Evolutionary conservation across 768 basidiomycete genomes (phyloP), one percentile per base, ranked within the genome.

Genomic region (Suillus sp.): DNA sequence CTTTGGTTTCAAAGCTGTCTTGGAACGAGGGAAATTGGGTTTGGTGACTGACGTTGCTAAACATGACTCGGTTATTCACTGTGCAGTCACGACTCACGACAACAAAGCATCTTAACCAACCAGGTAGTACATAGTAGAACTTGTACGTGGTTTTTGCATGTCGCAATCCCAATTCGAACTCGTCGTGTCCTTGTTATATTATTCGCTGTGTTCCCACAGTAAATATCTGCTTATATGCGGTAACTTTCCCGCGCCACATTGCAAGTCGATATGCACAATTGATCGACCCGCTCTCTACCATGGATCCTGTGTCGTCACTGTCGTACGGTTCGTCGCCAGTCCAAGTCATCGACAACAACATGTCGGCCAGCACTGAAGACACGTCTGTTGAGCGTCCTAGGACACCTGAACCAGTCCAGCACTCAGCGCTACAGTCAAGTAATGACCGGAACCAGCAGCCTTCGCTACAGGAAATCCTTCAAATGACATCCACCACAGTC

Each of bases 381-480:
- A 22, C 55, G 14, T 37, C 37, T 37, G 4, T 18, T n/a, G 55
- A 56, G 2, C 14, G 7, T 18, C 55, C 35, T 37, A 35, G 9
- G 22, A 25, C 55, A 25, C 22, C 55, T 25, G 55, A 56, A 56
- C 35, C 22, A 38, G 37, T 37, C 25, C 55, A 37, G 8, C 35
- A 1, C 35, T 18, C 22, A 56, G 22, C 4, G 18, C 35, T 9
- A 56, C 22, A 38, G 35, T 14, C 34, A 25, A 55, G 34, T 8
- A 35, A n/a, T 55, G 35, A 27, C 16, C 55, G 25, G 22, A 25
- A 18, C 35, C 37, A 25, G 22, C 14, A 2, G 2, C 55, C 55
- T 56, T 56, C 55, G 9, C 35, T 56, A 37, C 55, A 56, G 38
- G 55, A 56, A 38, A 56, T 56, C 55, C 55, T 56, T 37, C 55